phyloP scores from a whole-genome alignment of 371 early-diverging fungal genomes.

The Phascolomyces articulosus region DNA sequence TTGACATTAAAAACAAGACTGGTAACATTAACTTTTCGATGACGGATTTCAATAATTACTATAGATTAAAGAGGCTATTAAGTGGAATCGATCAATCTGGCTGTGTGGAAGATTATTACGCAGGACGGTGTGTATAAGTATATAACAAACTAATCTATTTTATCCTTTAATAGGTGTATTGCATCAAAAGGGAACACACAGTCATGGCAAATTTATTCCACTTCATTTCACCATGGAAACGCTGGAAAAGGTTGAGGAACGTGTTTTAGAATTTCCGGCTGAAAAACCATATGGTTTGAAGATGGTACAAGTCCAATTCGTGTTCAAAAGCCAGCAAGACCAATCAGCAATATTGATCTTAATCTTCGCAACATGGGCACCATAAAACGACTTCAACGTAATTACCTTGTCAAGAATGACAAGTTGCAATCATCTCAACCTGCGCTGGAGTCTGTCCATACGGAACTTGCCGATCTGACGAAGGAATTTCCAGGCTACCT shows the following conservation, averaged over 20 bases:
- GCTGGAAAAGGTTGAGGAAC: not conserved
- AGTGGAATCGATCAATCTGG: too few species aligned
- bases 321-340: not conserved
- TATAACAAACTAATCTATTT: too few species aligned
- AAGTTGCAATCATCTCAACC: not conserved
- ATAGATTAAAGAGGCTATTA: too few species aligned
- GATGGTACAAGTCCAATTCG: not conserved
- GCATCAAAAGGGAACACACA: not conserved
- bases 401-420: not conserved
- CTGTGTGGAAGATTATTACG: too few species aligned
- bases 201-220: not conserved
- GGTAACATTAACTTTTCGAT: too few species aligned
- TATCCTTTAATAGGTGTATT: too few species aligned
- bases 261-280: not conserved
- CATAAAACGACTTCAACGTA: not conserved
- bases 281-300: not conserved
- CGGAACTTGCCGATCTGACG: not conserved
- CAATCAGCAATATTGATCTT: not conserved
- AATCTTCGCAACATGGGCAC: not conserved
- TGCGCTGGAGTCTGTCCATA: not conserved
- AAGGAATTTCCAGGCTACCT: not conserved
- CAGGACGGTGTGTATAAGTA: too few species aligned
- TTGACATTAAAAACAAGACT: too few species aligned
- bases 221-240: not conserved
- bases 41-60: too few species aligned